phyloP scores from a whole-genome alignment of 163 green algal genomes.

The Scenedesmus sp. region DNA sequence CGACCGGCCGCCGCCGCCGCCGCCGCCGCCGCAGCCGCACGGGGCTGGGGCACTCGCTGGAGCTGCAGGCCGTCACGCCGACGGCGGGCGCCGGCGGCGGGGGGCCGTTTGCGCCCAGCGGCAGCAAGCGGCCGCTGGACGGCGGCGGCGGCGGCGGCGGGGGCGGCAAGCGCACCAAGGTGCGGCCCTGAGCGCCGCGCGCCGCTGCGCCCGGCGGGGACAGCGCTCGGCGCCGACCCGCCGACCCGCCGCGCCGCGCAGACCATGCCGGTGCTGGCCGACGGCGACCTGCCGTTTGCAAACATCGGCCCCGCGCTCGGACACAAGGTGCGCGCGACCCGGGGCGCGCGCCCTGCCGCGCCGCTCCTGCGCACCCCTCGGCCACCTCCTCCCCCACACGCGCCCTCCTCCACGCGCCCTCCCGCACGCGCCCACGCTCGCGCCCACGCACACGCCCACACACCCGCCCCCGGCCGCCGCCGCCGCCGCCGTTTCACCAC shows the following conservation, averaged over 20 bases:
- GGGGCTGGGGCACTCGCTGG: constrained; percentile 32
- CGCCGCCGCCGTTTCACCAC: too few relatives aligned
- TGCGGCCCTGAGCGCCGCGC: too few relatives aligned
- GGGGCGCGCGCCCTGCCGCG: too few relatives aligned
- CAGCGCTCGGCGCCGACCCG: too few relatives aligned
- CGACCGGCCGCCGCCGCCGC: too few relatives aligned
- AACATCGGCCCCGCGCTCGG: constrained; percentile 39
- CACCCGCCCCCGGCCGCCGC: neutral
- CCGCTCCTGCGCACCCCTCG: too few relatives aligned
- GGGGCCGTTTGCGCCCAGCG: neutral
- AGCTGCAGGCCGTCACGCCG: constrained; percentile 30
- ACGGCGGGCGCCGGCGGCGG: constrained; percentile 24
- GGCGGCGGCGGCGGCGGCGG: too few relatives aligned
- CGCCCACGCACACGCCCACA: neutral
- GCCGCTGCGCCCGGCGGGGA: too few relatives aligned
- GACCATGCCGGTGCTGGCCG: constrained; percentile 14
- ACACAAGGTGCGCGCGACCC: constrained; percentile 16
- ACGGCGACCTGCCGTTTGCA: constrained; percentile 5
- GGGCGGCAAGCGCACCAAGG: too few relatives aligned
- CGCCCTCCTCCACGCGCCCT: neutral
- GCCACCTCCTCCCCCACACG: neutral
- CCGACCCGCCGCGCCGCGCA: too few relatives aligned
- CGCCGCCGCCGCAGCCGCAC: constrained; percentile 15
- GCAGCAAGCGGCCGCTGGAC: too few relatives aligned
- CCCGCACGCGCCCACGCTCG: too few relatives aligned